Evolutionary conservation across 352 stramenopile species (phyloP).

Genomic region (Phytophthora ohioensis): DNA sequence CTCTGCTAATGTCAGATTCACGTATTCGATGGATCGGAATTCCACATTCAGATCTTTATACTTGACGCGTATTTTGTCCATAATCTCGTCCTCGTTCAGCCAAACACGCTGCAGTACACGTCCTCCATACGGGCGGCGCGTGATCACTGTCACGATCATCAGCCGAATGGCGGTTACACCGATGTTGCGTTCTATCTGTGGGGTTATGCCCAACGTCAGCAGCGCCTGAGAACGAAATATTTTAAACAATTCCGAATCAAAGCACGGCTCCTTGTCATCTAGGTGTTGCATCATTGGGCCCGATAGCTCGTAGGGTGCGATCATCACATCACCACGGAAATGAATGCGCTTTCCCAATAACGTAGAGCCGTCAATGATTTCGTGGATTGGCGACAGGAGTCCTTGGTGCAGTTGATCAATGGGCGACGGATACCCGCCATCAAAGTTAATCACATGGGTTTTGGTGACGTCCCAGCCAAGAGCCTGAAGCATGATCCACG

Average conservation of each 20-base stretch:
- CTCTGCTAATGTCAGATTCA: constrained; percentile 55
- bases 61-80: constrained; percentile 49
- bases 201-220: constrained; percentile 37
- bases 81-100: constrained; percentile 70
- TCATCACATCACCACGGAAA: constrained; percentile 56
- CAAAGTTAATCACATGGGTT: constrained; percentile 56
- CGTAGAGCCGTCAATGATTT: constrained; percentile 39
- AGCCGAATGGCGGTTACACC: constrained; percentile 17
- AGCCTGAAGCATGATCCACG: constrained; percentile 49
- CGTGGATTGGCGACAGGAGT: constrained; percentile 39
- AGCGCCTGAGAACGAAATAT: constrained; percentile 56
- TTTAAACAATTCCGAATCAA: constrained; percentile 55
- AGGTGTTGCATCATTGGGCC: constrained; percentile 80
- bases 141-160: constrained; percentile 70
- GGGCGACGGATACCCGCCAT: constrained; percentile 49
- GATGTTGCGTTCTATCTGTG: constrained; percentile 36
- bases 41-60: constrained; percentile 47
- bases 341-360: constrained; percentile 45
- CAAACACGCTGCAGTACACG: constrained; percentile 67
- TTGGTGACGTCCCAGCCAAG: constrained; percentile 42
- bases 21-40: constrained; percentile 77
- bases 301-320: constrained; percentile 60
- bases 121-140: constrained; percentile 56
- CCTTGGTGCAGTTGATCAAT: constrained; percentile 58
- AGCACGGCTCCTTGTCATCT: constrained; percentile 68